Evolutionary conservation across 2,329 filamentous ascomycete genomes (phyloP).

Genomic region (Talaromyces piceae): DNA sequence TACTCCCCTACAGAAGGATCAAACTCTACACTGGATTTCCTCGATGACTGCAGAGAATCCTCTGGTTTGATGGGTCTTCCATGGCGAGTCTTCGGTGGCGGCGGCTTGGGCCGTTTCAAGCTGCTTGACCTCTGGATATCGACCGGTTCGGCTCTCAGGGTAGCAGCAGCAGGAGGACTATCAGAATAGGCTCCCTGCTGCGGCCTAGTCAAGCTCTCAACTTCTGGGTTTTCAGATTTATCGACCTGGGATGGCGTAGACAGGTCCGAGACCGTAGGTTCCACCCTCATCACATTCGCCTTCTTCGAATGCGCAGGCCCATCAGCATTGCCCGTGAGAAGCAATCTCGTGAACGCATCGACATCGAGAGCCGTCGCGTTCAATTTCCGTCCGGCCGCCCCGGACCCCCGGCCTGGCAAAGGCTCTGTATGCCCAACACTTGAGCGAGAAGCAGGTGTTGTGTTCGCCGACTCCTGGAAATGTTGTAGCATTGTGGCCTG

Average conservation of each 20-base stretch:
- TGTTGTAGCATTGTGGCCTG: background rate
- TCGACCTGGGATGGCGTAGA: background rate
- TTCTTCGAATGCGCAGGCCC: background rate
- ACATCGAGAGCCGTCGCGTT: constrained; percentile 60
- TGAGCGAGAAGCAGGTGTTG: too few species aligned
- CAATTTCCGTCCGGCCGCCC: background rate
- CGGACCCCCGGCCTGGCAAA: background rate
- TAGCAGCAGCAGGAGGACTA: too few species aligned
- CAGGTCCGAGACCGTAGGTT: constrained; percentile 1
- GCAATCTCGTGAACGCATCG: constrained; percentile 66
- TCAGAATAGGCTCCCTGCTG: background rate
- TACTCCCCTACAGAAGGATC: constrained; percentile 14
- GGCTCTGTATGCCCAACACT: background rate
- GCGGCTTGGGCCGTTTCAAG: constrained; percentile 56
- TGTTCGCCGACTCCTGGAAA: too few species aligned
- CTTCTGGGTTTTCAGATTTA: background rate
- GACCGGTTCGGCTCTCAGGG: constrained; percentile 49
- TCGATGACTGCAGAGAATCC: constrained; percentile 20
- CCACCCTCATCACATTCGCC: background rate
- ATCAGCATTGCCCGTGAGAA: constrained; percentile 62
- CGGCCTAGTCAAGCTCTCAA: background rate
- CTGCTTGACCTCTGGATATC: constrained; percentile 15
- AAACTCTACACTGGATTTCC: constrained; percentile 4
- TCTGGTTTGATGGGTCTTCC: constrained; percentile 60
- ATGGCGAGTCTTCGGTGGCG: constrained; percentile 69